Percentiles rank a stretch among this genome's conserved stretches.
These are phyloP conservation scores for Fusarium sublunatum DNA, from an alignment of 2,329 filamentous ascomycete species.

Conservation along the genomic window DNA sequence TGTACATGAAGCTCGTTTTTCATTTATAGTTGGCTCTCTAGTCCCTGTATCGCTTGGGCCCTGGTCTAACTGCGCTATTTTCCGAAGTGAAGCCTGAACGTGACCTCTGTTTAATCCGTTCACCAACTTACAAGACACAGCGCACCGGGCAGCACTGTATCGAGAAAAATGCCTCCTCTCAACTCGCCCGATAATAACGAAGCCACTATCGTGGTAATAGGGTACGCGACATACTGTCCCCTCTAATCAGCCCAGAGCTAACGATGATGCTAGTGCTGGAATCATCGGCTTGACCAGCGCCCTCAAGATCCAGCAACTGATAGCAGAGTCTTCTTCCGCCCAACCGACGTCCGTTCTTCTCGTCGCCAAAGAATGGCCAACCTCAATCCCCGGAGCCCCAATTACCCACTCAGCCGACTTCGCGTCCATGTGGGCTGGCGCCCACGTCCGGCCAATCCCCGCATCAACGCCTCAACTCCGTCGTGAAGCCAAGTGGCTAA, in stretches of 20 bases:
- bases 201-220: slow-evolving; percentile 46
- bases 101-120: no score
- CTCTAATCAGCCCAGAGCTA: background rate
- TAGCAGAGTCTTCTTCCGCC: slow-evolving; percentile 10
- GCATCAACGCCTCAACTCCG: slow-evolving; percentile 48
- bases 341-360: slow-evolving; percentile 39
- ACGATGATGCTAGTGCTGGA: slow-evolving; percentile 57
- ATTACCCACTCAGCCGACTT: slow-evolving; percentile 55
- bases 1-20: background rate
- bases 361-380: slow-evolving; percentile 52
- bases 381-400: slow-evolving; percentile 48
- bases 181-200: background rate
- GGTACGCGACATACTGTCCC: slow-evolving; percentile 25
- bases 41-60: accelerated
- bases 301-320: slow-evolving; percentile 54
- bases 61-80: background rate
- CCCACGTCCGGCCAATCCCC: slow-evolving; percentile 65
- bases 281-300: slow-evolving; percentile 64
- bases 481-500: slow-evolving; percentile 51
- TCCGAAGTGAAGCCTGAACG: background rate
- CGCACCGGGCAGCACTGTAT: background rate
- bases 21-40: background rate
- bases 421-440: slow-evolving; percentile 68
- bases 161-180: slow-evolving; percentile 9
- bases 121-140: background rate